phyloP scores from a whole-genome alignment of 176 grass and related monocot genomes.

The Alopecurus myosuroides region DNA sequence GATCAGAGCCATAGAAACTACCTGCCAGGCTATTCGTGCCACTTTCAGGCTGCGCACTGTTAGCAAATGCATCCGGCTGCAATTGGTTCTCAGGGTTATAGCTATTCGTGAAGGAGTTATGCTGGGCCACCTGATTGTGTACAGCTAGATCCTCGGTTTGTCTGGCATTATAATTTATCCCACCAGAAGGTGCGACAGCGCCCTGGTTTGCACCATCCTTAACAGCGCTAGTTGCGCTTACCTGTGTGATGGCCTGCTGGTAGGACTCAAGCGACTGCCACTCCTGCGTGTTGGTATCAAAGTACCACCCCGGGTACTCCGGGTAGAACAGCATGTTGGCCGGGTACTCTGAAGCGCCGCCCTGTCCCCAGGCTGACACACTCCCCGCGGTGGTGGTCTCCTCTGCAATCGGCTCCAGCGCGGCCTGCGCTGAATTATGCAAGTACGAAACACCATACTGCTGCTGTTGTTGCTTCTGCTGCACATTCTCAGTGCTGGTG shows the following conservation, averaged over 20 bases:
- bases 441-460: slow-evolving; percentile 38
- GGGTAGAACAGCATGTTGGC: slow-evolving; percentile 88
- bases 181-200: neutral
- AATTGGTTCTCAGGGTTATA: slow-evolving; percentile 40
- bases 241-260: slow-evolving; percentile 30
- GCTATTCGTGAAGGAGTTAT: slow-evolving; percentile 16
- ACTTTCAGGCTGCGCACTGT: slow-evolving; percentile 37
- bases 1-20: slow-evolving; percentile 43
- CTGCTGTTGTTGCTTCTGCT: slow-evolving; percentile 19
- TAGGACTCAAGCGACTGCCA: slow-evolving; percentile 79
- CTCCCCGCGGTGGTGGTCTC: slow-evolving; percentile 18
- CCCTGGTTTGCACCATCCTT: slow-evolving; percentile 43
- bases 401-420: slow-evolving; percentile 71
- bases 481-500: neutral
- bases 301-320: slow-evolving; percentile 89
- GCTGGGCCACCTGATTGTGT: slow-evolving; percentile 33
- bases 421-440: slow-evolving; percentile 43
- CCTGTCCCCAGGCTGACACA: slow-evolving; percentile 35
- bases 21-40: slow-evolving; percentile 23
- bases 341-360: slow-evolving; percentile 41
- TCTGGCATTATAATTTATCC: neutral
- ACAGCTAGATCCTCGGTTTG: slow-evolving; percentile 8
- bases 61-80: slow-evolving; percentile 42
- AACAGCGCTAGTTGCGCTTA: neutral
- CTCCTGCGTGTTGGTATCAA: slow-evolving; percentile 78